Evolutionary conservation across 495 filamentous ascomycete genomes (phyloP).

Genomic region (Trypethelium eluteriae): DNA sequence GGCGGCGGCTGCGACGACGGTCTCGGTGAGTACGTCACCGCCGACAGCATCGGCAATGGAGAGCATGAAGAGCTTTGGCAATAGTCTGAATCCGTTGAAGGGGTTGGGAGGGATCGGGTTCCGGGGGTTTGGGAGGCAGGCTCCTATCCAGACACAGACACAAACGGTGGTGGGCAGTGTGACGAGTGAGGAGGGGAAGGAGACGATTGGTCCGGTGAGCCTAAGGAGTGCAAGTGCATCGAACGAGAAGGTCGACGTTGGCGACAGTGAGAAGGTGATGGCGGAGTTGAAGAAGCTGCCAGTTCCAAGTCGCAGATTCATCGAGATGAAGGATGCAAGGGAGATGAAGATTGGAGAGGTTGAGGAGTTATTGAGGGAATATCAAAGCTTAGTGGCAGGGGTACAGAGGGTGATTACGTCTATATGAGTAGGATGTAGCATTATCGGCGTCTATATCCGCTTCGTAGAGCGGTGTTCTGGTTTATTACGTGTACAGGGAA

Average conservation of each 20-base stretch:
- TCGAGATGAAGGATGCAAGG: constrained; percentile 66
- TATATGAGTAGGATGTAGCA: not conserved
- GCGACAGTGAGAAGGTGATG: constrained; percentile 26
- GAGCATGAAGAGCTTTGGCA: constrained; percentile 75
- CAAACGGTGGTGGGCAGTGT: constrained; percentile 16
- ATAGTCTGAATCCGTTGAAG: constrained; percentile 75
- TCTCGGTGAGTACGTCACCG: constrained; percentile 27
- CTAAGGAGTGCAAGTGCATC: constrained; percentile 6
- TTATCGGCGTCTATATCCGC: not conserved
- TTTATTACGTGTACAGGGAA: not conserved
- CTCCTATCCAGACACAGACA: constrained; percentile 31
- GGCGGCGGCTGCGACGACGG: constrained; percentile 17
- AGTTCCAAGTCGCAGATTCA: constrained; percentile 71
- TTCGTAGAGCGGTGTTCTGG: not conserved
- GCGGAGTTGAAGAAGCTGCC: constrained; percentile 49
- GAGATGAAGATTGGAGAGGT: constrained; percentile 80
- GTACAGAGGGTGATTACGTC: not conserved
- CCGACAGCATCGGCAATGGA: constrained; percentile 57
- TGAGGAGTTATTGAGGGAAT: constrained; percentile 73
- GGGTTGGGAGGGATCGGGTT: constrained; percentile 60
- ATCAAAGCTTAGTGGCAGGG: constrained; percentile 60
- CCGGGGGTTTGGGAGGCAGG: constrained; percentile 68
- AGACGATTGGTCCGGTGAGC: constrained; percentile 6
- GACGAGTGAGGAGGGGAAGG: constrained; percentile 19
- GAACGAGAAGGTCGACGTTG: not conserved